Base-by-base conservation (phyloP, 495 filamentous ascomycete species). In the Podospora pseudocomata region DNA sequence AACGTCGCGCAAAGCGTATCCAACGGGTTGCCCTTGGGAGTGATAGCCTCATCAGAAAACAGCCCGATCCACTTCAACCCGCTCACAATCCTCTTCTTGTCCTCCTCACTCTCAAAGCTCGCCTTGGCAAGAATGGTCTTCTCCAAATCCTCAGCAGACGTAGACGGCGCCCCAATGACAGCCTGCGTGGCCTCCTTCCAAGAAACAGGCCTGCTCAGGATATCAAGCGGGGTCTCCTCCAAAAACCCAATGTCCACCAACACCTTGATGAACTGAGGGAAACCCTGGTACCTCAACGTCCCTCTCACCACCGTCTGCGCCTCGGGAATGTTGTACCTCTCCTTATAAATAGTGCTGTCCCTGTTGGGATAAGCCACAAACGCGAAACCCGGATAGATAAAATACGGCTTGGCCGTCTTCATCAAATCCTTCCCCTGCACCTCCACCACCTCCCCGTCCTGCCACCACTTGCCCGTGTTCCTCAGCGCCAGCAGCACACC, bases 321-420 rank as follows among this genome's bases (percentile, higher is more conserved):
- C 79, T 97, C 94, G 66, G 94, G 94, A 74, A 97, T 97, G 74
- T 84, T 86, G 86, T 97, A 99, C 55, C 90, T 86, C 83, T 96
- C 91, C 69, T 87, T 88, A 86, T 91, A 98, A 19, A 88, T 84
- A 0, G 88, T 93, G 1, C 91, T 95, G 80, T 97, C 93, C 65
- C 94, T 85, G 86, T 97, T 97, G 13, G 92, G 92, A 78, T 98
- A 99, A 9, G 90, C 93, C 64, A 97, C 92, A 73, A 97, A 95
- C 27, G 91, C 89, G 74, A 88, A 97, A 39, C 93, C 82, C 20
- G 91, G 91, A 80, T 93, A 95, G 82, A 96, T 94, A 74, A 85
- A 87, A 86, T 97, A 97, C 11, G 94, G 93, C 84, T 94, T 93
- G 19, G 94, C 92, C 60, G 85, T 85, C 61, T 81, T 89, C 95